These are phyloP conservation scores for Colletotrichum somersetense DNA, from an alignment of 2,329 filamentous ascomycete genomes.

Conservation along the genomic window DNA sequence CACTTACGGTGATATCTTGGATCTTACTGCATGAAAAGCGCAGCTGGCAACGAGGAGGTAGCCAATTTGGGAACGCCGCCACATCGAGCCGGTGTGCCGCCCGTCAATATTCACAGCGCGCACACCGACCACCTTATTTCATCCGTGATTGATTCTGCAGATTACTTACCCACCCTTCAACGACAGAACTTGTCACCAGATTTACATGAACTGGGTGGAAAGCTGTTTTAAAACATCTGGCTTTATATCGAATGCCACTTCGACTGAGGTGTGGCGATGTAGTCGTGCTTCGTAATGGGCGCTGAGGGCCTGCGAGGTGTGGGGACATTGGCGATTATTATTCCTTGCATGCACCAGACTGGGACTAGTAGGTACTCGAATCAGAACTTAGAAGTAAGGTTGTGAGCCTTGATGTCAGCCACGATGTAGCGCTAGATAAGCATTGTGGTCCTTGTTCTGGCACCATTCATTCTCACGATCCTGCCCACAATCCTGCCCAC, in stretches of 20 bases:
- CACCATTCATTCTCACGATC: not conserved
- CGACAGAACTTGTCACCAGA: not conserved
- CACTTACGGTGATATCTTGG: not conserved
- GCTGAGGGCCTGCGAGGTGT: not conserved
- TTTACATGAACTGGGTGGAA: not conserved
- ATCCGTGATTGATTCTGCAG: not conserved
- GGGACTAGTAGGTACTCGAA: too few species aligned
- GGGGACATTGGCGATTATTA: too few species aligned
- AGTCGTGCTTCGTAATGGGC: not conserved
- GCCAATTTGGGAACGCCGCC: not conserved
- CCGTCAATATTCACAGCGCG: not conserved
- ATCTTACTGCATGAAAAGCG: constrained; percentile 8
- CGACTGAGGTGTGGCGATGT: not conserved
- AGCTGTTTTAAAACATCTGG: too few species aligned
- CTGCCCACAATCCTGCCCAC: too few species aligned
- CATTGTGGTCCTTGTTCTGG: not conserved
- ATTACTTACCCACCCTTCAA: not conserved
- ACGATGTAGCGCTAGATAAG: not conserved
- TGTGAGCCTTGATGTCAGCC: not conserved
- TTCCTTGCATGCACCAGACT: too few species aligned
- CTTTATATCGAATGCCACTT: not conserved
- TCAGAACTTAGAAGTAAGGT: not conserved
- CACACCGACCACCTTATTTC: not conserved
- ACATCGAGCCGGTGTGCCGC: not conserved
- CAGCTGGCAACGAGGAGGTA: not conserved